Evolutionary conservation across 2,329 filamentous ascomycete genomes (phyloP), one percentile per base, ranked within the genome.

Genomic region (Neocucurbitaria cava): DNA sequence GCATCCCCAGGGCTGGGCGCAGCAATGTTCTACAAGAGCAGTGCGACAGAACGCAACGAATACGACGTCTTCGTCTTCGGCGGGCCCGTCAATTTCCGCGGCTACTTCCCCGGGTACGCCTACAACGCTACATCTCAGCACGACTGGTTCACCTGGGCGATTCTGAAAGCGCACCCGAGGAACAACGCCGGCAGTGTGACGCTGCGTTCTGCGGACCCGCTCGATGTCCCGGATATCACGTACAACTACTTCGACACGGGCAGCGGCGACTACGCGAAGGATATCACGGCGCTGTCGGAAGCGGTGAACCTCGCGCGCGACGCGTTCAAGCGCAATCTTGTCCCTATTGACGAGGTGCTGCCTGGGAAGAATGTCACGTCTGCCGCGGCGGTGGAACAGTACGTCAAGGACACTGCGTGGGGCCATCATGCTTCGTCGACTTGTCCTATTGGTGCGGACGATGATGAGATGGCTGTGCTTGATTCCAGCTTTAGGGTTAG

Each of bases 81-180:
- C 20, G 82, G 80, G 0, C 83, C 84, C 2, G 79, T 80, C 48
- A 79, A 79, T 62, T 85, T 85, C 77, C 73, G 75, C 17, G 82
- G 82, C 17, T 84, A 85, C 74, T 85, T 82, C 74, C 83, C 83
- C 0, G 79, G 81, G 35, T 80, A 83, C 51, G 83, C 82, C n/a
- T 76, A 83, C 41, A 81, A 83, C 2, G 77, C 83, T 3, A 79
- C 79, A 0, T 75, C 33, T 1, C 60, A 66, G 18, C 87, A 84
- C 64, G 76, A 82, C 3, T 69, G 76, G 45, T 79, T 82, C 61
- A 76, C 79, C 13, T 83, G 81, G 81, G 74, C 75, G 10, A 80
- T 83, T 3, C 78, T 91, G 48, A 88, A 89, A 72, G 82, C 83
- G 0, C 87, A 88, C 64, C 82, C 87, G 0, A 82, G 84, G 47